Conservation (phyloP, 2,329 filamentous ascomycete genomes). For the Aspergillus brunneoviolaceus region DNA sequence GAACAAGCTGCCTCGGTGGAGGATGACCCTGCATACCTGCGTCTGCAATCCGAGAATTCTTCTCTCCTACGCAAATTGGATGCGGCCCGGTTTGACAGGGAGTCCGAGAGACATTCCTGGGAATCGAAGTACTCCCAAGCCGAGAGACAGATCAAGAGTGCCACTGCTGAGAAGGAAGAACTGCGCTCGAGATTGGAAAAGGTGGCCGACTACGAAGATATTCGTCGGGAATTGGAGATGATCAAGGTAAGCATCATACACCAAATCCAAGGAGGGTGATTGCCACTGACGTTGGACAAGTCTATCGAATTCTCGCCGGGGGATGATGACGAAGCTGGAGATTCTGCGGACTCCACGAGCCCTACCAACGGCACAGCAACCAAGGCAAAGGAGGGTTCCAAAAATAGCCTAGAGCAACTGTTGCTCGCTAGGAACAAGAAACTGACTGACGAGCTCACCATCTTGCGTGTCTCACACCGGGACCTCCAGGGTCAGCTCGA, state of each 20-base stretch:
- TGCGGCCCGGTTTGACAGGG: constrained; percentile 76
- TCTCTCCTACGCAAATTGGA: constrained; percentile 88
- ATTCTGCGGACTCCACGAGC: constrained; percentile 38
- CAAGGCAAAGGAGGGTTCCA: constrained; percentile 57
- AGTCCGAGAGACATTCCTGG: constrained; percentile 72
- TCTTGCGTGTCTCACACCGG: constrained; percentile 89
- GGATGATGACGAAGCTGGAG: constrained; percentile 64
- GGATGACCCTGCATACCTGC: constrained; percentile 85
- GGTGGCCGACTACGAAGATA: constrained; percentile 91
- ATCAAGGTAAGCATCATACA: constrained; percentile 60
- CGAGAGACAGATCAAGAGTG: constrained; percentile 72
- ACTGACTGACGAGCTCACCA: constrained; percentile 86
- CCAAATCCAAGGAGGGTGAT: not conserved
- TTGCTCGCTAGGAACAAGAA: constrained; percentile 95
- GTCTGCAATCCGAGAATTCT: constrained; percentile 88
- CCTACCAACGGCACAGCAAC: constrained; percentile 49
- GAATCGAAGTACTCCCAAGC: constrained; percentile 74
- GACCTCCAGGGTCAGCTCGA: constrained; percentile 81
- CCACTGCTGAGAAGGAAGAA: constrained; percentile 77
- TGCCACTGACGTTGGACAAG: constrained; percentile 34
- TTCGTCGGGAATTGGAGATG: constrained; percentile 94
- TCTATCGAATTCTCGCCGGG: constrained; percentile 96
- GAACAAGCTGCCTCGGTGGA: constrained; percentile 67
- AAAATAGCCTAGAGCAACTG: constrained; percentile 76
- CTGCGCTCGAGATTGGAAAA: constrained; percentile 80